phyloP scores from a whole-genome alignment of 2,329 filamentous ascomycete species.

The Neopestalotiopsis clavispora region DNA sequence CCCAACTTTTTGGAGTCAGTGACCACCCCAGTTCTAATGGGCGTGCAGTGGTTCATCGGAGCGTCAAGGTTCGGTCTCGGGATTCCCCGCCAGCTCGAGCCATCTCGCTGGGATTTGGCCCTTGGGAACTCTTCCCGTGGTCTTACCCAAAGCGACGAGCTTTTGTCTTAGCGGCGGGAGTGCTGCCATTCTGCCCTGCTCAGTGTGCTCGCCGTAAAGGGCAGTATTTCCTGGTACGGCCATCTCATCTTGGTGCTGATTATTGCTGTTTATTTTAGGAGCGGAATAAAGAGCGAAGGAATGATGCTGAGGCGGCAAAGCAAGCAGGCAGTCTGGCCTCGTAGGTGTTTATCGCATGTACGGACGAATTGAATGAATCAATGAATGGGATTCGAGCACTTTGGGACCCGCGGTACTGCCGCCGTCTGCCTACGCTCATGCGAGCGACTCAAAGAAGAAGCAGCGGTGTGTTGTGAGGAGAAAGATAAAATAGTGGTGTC shows the following conservation, averaged over 20 bases:
- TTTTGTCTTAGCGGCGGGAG: background rate
- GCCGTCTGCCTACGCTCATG: background rate
- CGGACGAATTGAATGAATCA: background rate
- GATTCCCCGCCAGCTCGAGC: constrained; percentile 17
- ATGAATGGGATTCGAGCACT: background rate
- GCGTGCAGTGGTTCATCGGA: constrained; percentile 29
- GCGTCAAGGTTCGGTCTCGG: constrained; percentile 17
- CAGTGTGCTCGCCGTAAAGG: background rate
- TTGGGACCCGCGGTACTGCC: background rate
- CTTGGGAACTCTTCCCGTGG: constrained; percentile 1
- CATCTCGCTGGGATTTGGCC: constrained; percentile 17
- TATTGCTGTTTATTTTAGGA: background rate
- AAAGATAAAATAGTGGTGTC: background rate
- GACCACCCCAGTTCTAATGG: background rate
- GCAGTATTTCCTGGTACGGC: background rate
- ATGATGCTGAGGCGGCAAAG: constrained; percentile 29
- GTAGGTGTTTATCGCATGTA: background rate
- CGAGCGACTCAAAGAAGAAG: background rate
- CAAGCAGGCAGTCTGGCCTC: constrained; percentile 19
- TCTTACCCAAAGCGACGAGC: constrained; percentile 15
- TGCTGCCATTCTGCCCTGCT: background rate
- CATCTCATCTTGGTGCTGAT: constrained; percentile 17
- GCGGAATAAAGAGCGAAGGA: constrained; percentile 33
- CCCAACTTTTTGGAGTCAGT: background rate
- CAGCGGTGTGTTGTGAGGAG: constrained; percentile 7